A percentile compares a stretch with the other conserved stretches of the same genome.
Conservation (phyloP, 2,329 filamentous ascomycete species). For the Fusarium duplospermum region DNA sequence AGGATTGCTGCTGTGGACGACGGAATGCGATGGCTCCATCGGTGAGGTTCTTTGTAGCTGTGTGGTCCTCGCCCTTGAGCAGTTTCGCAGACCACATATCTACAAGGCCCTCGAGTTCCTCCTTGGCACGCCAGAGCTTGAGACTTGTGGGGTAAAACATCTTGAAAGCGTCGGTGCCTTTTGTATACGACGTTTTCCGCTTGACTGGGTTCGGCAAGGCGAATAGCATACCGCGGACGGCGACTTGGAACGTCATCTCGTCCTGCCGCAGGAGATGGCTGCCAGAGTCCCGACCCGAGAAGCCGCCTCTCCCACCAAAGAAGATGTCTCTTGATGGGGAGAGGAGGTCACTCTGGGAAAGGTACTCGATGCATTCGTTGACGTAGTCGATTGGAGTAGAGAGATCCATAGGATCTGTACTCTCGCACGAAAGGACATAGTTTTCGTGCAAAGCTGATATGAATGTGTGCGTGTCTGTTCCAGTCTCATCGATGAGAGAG, state of each 20-base stretch:
- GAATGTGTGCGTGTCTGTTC: conserved; percentile 91
- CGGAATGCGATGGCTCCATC: conserved; percentile 63
- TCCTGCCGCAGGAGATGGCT: conserved; percentile 88
- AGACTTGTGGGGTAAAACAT: conserved; percentile 94
- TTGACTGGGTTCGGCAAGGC: conserved; percentile 88
- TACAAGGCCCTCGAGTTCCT: conserved; percentile 82
- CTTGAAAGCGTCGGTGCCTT: conserved; percentile 74
- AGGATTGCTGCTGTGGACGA: conserved; percentile 51
- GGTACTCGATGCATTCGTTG: conserved; percentile 84
- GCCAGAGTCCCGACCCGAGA: conserved; percentile 65
- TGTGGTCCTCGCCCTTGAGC: conserved; percentile 63
- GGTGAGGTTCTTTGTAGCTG: conserved; percentile 53
- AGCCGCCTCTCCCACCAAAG: conserved; percentile 71
- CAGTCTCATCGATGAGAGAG: conserved; percentile 88
- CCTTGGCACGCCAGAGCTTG: conserved; percentile 83
- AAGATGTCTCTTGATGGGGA: conserved; percentile 77
- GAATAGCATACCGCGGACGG: conserved; percentile 87
- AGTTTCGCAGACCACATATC: conserved; percentile 75
- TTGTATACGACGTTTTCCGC: conserved; percentile 63
- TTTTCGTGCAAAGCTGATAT: conserved; percentile 94
- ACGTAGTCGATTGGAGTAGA: conserved; percentile 79
- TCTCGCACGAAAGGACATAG: conserved; percentile 85
- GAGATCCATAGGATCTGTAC: conserved; percentile 59
- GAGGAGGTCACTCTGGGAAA: conserved; percentile 90
- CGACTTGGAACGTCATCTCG: conserved; percentile 93